Conservation (phyloP, 2,329 filamentous ascomycete species). For the Calonectria crousiana region DNA sequence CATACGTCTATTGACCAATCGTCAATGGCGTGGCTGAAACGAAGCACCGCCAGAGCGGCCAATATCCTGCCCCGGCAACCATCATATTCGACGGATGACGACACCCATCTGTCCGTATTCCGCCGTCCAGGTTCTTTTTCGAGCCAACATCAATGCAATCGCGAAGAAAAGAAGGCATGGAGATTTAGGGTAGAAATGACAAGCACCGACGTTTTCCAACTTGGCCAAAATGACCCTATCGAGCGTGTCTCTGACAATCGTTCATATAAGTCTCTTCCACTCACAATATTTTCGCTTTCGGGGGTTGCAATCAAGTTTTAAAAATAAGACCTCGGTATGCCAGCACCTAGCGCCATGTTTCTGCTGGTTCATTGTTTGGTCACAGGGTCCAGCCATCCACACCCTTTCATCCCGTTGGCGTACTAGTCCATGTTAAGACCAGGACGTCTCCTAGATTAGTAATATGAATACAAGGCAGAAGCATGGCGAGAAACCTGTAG, state of each 20-base stretch:
- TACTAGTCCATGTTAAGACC: not conserved
- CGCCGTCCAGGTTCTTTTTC: not conserved
- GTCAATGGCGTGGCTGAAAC: not conserved
- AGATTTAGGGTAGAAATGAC: not conserved
- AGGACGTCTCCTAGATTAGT: not conserved
- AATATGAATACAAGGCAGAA: not conserved
- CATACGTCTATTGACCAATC: not conserved
- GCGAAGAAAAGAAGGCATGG: not conserved
- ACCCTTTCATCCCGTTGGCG: not conserved
- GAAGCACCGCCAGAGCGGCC: not conserved
- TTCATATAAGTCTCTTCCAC: not conserved
- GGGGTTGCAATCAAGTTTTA: not conserved
- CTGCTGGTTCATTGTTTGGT: not conserved
- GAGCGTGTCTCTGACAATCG: not conserved
- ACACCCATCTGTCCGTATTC: not conserved
- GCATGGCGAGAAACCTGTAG: not conserved
- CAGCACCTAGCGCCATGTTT: not conserved
- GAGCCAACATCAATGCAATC: not conserved
- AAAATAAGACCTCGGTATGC: not conserved
- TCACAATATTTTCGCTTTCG: no score
- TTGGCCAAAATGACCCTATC: not conserved
- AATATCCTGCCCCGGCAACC: not conserved
- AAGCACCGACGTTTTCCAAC: not conserved
- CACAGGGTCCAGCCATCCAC: not conserved
- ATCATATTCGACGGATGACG: not conserved